Evolutionary conservation across 2,329 filamentous ascomycete species (phyloP).

Genomic region (Sporothrix dimorphospora): DNA sequence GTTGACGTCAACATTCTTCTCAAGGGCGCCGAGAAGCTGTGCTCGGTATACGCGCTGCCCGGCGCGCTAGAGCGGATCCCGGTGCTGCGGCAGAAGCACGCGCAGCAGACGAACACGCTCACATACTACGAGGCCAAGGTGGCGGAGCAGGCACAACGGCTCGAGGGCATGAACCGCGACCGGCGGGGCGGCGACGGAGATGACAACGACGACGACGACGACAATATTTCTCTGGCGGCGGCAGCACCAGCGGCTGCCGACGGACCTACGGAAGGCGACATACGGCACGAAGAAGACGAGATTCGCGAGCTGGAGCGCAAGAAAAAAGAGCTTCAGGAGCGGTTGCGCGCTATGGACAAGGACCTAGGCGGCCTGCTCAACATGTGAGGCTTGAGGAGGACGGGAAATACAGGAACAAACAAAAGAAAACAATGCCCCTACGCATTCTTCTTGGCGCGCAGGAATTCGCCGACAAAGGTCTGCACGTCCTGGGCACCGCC

Average conservation of each 20-base stretch:
- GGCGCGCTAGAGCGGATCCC: slow-evolving; percentile 79
- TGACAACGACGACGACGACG: slow-evolving; percentile 55
- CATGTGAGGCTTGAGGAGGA: slow-evolving; percentile 46
- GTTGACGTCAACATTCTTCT: slow-evolving; percentile 86
- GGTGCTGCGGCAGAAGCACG: slow-evolving; percentile 70
- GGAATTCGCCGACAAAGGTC: slow-evolving; percentile 68
- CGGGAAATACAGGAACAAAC: not conserved
- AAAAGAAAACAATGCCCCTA: not conserved
- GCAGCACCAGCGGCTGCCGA: slow-evolving; percentile 42
- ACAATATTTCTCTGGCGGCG: slow-evolving; percentile 49
- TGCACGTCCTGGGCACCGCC: slow-evolving; percentile 72
- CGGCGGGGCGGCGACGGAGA: slow-evolving; percentile 57
- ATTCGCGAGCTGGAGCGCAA: slow-evolving; percentile 58
- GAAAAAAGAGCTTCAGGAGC: slow-evolving; percentile 59
- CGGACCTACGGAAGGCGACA: slow-evolving; percentile 66
- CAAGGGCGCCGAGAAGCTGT: slow-evolving; percentile 85
- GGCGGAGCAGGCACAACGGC: slow-evolving; percentile 71
- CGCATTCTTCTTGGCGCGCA: slow-evolving; percentile 47
- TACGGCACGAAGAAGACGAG: slow-evolving; percentile 70
- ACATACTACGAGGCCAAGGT: slow-evolving; percentile 81
- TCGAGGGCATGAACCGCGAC: slow-evolving; percentile 73
- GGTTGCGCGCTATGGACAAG: slow-evolving; percentile 57
- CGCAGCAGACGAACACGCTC: slow-evolving; percentile 72
- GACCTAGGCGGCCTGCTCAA: slow-evolving; percentile 58
- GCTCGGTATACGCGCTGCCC: slow-evolving; percentile 80